Percentiles rank a stretch among this genome's conserved stretches.
Conservation (phyloP, 192 early-diverging fungal species). For the Rhizophagus sp. region DNA sequence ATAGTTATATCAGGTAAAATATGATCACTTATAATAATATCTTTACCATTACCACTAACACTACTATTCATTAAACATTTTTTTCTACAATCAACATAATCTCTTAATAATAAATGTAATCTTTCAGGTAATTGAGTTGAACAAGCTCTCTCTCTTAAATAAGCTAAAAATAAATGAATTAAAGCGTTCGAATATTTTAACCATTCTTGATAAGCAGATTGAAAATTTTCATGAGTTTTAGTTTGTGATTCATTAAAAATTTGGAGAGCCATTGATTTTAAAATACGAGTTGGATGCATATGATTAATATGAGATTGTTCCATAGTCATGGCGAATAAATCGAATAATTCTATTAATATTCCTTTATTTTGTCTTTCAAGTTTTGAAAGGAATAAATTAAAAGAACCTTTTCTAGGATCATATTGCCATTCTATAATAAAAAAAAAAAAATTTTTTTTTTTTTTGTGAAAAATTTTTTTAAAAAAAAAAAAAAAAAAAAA, state of each 20-base stretch:
- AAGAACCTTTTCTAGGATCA: slow-evolving; percentile 24
- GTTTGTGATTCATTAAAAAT: slow-evolving; percentile 7
- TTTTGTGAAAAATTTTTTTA: not conserved
- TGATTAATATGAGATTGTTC: slow-evolving; percentile 23
- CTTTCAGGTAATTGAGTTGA: not conserved
- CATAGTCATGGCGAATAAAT: slow-evolving; percentile 17
- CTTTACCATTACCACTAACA: not conserved
- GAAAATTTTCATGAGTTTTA: slow-evolving; percentile 5
- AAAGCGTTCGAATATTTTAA: slow-evolving; percentile 25
- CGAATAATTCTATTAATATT: slow-evolving; percentile 15
- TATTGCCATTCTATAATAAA: slow-evolving; percentile 2
- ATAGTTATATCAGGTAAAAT: not conserved
- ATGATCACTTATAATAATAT: not conserved
- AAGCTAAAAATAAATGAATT: slow-evolving; percentile 28
- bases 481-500: too few relatives aligned
- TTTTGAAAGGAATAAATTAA: slow-evolving; percentile 17
- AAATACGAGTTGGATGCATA: slow-evolving; percentile 16
- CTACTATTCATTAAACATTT: not conserved
- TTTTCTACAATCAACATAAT: slow-evolving; percentile 18
- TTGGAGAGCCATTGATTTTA: slow-evolving; percentile 20
- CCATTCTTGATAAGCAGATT: slow-evolving; percentile 24
- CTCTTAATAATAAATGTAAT: slow-evolving; percentile 15
- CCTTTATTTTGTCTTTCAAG: slow-evolving; percentile 5
- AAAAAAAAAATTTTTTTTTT: too few relatives aligned
- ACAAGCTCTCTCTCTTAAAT: slow-evolving; percentile 14